Conservation (phyloP, 75 land plant species). For the Isoetes taiwanensis region DNA sequence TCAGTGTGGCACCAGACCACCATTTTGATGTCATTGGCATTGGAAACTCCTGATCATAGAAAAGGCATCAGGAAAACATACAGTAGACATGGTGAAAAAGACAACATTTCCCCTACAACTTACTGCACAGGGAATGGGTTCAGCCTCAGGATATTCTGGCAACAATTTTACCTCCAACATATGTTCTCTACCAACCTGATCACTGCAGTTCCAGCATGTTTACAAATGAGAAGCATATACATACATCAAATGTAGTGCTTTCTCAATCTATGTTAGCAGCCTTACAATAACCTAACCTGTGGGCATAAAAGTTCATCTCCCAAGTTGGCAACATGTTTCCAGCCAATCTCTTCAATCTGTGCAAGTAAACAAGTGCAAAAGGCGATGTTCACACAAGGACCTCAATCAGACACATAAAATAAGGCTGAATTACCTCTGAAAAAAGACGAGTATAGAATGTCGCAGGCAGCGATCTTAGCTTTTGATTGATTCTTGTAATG, state of each 20-base stretch:
- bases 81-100: neutral
- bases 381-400: neutral
- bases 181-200: constrained; percentile 29
- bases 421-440: constrained; percentile 13
- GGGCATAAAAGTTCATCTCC: constrained; percentile 11
- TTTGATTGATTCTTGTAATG: constrained; percentile 13
- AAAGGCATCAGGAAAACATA: neutral
- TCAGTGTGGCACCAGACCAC: constrained; percentile 14
- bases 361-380: neutral
- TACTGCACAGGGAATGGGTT: constrained; percentile 25
- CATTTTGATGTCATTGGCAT: constrained; percentile 13
- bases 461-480: constrained; percentile 12
- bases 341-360: constrained; percentile 24
- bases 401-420: neutral
- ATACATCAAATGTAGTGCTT: neutral
- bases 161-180: constrained; percentile 16
- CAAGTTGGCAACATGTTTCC: constrained; percentile 17
- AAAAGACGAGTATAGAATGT: constrained; percentile 8
- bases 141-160: constrained; percentile 22
- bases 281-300: constrained; percentile 23
- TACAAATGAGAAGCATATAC: neutral
- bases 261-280: neutral
- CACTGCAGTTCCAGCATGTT: constrained; percentile 14
- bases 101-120: constrained; percentile 1
- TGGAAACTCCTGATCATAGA: constrained; percentile 20